Conservation (phyloP, 2,329 filamentous ascomycete genomes). For the Trichoderma koningii region DNA sequence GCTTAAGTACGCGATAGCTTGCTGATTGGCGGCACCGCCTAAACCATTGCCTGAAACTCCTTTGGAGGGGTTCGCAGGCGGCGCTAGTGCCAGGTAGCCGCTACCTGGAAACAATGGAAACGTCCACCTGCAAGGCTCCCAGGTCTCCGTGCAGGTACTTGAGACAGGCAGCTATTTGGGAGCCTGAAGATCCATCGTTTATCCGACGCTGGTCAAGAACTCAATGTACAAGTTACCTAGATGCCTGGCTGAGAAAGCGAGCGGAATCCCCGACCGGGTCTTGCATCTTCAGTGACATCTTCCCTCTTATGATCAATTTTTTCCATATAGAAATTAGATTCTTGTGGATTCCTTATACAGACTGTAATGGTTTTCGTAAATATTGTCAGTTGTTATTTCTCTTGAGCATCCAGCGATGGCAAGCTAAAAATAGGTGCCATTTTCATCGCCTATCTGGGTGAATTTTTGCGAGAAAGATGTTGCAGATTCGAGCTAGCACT, state of each 20-base stretch:
- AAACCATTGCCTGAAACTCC: background rate
- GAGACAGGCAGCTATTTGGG: background rate
- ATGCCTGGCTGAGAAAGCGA: too few species aligned
- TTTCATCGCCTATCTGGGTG: background rate
- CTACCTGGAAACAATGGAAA: conserved; percentile 9
- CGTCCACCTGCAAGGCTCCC: background rate
- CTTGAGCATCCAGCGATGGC: too few species aligned
- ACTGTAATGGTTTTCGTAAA: too few species aligned
- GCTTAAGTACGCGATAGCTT: conserved; percentile 11
- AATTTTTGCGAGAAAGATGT: background rate
- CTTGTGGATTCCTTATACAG: too few species aligned
- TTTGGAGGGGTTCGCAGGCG: conserved; percentile 7
- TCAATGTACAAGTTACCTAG: too few species aligned
- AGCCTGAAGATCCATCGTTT: background rate
- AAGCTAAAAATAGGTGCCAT: background rate
- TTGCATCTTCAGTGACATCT: too few species aligned
- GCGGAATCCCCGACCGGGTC: too few species aligned
- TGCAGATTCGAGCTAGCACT: background rate
- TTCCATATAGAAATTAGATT: too few species aligned
- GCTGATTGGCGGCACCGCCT: conserved; percentile 12
- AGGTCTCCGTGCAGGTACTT: background rate
- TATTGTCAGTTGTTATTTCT: too few species aligned
- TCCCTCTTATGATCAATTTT: too few species aligned
- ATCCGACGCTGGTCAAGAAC: background rate
- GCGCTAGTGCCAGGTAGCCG: background rate